Percentiles rank a stretch among this genome's conserved stretches.
Conservation (phyloP, 257 asterid genomes). For the Capsicum rhomboideum region DNA sequence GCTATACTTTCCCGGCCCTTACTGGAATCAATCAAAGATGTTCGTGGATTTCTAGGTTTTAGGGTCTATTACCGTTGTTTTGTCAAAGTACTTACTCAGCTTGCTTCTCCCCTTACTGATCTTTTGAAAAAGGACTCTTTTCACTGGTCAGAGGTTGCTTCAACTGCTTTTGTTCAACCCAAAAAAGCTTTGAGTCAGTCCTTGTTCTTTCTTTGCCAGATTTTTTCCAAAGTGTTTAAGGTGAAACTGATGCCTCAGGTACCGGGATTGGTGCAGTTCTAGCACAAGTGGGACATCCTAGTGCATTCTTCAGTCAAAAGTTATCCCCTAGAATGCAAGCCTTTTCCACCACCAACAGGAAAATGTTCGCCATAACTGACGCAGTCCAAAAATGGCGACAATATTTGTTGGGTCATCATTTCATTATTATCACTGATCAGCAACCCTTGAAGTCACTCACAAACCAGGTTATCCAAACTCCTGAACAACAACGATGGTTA, state of each 20-base stretch:
- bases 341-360: not conserved
- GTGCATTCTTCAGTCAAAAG: not conserved
- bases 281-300: not conserved
- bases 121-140: not conserved
- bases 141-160: not conserved
- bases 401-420: not conserved
- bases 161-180: not conserved
- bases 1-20: not conserved
- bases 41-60: not conserved
- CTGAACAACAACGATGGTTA: not conserved
- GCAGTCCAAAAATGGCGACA: not conserved
- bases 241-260: not conserved
- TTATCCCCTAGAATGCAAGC: not conserved
- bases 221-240: not conserved
- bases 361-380: not conserved
- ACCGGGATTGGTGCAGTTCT: not conserved
- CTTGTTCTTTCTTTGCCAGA: not conserved
- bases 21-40: not conserved
- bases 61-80: not conserved
- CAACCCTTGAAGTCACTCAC: not conserved
- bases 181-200: not conserved
- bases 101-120: not conserved
- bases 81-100: not conserved
- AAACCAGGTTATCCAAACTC: not conserved
- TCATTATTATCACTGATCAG: not conserved